Evolutionary conservation across 495 filamentous ascomycete species (phyloP), one percentile per base, ranked within the genome.

Genomic region (Penicillium dipodomyicola): DNA sequence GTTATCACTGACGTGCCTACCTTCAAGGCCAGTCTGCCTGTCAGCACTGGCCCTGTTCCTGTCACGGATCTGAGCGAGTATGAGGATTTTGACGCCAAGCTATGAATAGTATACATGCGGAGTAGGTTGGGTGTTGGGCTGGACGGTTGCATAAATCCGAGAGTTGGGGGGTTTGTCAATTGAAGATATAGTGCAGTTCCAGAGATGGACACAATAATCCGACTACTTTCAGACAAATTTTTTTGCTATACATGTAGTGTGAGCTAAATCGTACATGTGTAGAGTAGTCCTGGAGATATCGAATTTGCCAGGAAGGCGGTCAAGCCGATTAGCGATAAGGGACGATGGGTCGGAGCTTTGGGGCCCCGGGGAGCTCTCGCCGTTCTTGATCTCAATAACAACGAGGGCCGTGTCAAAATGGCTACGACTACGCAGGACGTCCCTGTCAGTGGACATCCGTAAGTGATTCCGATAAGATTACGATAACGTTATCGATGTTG

Each of bases 61-160:
- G 80, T 90, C n/a, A 82, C 75, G 52, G 84, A 91, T 65, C 74
- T 97, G 47, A 87, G 76, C 59, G 89, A 90, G 55, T 96, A 88
- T 65, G 89, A 93, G 71, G 92, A 96, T 57, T 72, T 85, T 59
- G 87, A 86, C 49, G 72, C 88, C 12, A 94, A 94, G 75, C 81
- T 94, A 46, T 90, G 70, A 80, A 50, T 15, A n/a, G 17, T 48
- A 27, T 59, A 25, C 20, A 12, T 35, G 4, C 25, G 59, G 30
- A 23, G 22, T 17, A 19, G 47, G 45, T 56, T 47, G 39, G 9
- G 25, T 47, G 56, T 56, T 56, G 52, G 43, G 35, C n/a, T 14
- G 33, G 39, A 11, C 32, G 45, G 45, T 11, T 55, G 49, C 30
- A 54, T 64, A 48, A 39, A 39, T 40, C 29, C 39, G 51, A 40